A percentile compares a stretch with the other conserved stretches of the same genome.
phyloP scores from a whole-genome alignment of 495 filamentous ascomycete genomes.

The Aspergillus haitiensis region DNA sequence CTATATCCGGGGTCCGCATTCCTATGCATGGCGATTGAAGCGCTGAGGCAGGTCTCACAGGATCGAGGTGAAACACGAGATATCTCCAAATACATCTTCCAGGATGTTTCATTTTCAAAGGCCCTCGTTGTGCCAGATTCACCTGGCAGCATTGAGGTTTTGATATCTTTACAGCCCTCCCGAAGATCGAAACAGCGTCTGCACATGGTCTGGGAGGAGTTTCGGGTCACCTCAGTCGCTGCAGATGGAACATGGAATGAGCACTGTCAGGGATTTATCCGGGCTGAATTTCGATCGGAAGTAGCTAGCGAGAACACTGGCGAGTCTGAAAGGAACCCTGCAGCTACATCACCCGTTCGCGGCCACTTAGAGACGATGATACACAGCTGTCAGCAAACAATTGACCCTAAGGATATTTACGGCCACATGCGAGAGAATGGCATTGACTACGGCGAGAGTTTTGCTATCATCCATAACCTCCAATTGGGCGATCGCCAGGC shows the following conservation, averaged over 20 bases:
- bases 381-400: neutral
- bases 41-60: slow-evolving; percentile 15
- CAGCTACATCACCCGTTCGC: neutral
- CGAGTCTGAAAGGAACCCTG: neutral
- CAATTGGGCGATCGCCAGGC: slow-evolving; percentile 13
- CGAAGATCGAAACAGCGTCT: slow-evolving; percentile 17
- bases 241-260: slow-evolving; percentile 27
- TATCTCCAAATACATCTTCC: neutral
- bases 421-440: slow-evolving; percentile 4
- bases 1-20: slow-evolving; percentile 27
- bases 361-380: neutral
- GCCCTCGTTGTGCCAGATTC: slow-evolving; percentile 11
- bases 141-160: neutral
- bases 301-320: neutral
- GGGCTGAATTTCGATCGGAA: slow-evolving; percentile 3
- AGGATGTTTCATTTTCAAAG: slow-evolving; percentile 4
- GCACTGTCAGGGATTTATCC: slow-evolving; percentile 31
- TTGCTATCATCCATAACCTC: slow-evolving; percentile 5
- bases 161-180: neutral
- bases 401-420: slow-evolving; percentile 1
- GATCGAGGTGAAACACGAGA: neutral
- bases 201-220: slow-evolving; percentile 30
- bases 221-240: slow-evolving; percentile 26
- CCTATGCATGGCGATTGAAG: slow-evolving; percentile 33
- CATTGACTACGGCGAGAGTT: slow-evolving; percentile 10